Percentiles rank a stretch among this genome's conserved stretches.
Evolutionary conservation across 495 filamentous ascomycete genomes (phyloP).

Genomic region (Aspergillus hancockii): DNA sequence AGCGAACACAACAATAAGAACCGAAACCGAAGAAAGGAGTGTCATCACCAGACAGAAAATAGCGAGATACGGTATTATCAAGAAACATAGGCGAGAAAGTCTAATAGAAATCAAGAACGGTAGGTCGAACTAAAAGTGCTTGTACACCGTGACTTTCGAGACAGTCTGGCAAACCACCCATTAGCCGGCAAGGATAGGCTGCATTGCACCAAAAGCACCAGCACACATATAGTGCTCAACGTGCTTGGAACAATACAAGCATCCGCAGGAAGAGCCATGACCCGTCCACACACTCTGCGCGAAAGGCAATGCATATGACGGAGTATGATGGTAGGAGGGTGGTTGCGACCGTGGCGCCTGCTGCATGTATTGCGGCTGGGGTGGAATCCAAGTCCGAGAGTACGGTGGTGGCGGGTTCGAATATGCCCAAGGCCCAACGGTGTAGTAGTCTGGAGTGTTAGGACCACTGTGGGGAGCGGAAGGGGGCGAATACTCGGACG

Average conservation of each 20-base stretch:
- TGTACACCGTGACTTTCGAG: slow-evolving; percentile 11
- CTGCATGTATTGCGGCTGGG: slow-evolving; percentile 50
- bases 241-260: slow-evolving; percentile 64
- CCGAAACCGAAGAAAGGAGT: slow-evolving; percentile 28
- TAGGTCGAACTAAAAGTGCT: slow-evolving; percentile 24
- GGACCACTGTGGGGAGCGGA: slow-evolving; percentile 69
- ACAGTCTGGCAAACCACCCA: slow-evolving; percentile 1
- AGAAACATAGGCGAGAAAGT: slow-evolving; percentile 14
- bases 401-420: slow-evolving; percentile 53
- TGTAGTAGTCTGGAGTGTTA: slow-evolving; percentile 60
- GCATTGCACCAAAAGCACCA: slow-evolving; percentile 58
- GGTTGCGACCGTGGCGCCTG: slow-evolving; percentile 45
- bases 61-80: slow-evolving; percentile 42
- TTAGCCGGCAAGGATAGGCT: slow-evolving; percentile 52
- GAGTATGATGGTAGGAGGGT: slow-evolving; percentile 53
- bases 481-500: slow-evolving; percentile 64
- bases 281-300: slow-evolving; percentile 60
- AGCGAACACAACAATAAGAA: slow-evolving; percentile 26
- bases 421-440: slow-evolving; percentile 57
- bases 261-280: slow-evolving; percentile 66
- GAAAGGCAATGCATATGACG: slow-evolving; percentile 55
- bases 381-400: slow-evolving; percentile 43
- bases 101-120: slow-evolving; percentile 27
- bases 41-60: slow-evolving; percentile 31
- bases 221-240: slow-evolving; percentile 65